Evolutionary conservation across 495 filamentous ascomycete genomes (phyloP), one percentile per base, ranked within the genome.

Genomic region (Tricharina praecox): DNA sequence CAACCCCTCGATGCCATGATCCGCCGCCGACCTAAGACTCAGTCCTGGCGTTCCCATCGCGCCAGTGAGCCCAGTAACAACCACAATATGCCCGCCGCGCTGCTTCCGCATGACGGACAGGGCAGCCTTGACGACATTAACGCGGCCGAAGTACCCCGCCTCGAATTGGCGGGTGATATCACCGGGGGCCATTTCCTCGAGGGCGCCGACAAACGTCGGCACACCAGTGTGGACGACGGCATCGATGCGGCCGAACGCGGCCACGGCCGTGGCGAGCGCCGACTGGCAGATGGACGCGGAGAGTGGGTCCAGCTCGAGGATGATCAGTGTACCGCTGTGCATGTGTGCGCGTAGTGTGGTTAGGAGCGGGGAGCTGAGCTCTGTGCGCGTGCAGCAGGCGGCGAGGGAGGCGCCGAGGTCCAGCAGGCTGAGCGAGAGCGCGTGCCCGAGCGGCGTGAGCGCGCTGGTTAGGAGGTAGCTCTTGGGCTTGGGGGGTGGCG

Each of bases 1-100:
- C 11, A 90, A 94, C n/a, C 90, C 90, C 64, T 97, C 90, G 4
- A 96, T 73, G 5, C 88, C 90, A 85, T 92, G 94, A 33, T 83
- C 85, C 20, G 84, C 78, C 36, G 90, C 86, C 55, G 83, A 85
- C 62, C 90, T 92, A 70, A 90, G 81, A 35, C 82, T 74, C 62
- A 96, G 74, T 11, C 85, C 84, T 0, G 90, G 90, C 2, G 88
- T 94, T 23, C 87, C 90, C 53, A 97, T 79, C 64, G 93, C 85
- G 4, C 83, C 85, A 24, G 83, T 86, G 57, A 93, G 82, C 39
- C 84, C 86, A 19, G 84, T 90, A 1, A 96, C 67, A 47, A 93
- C 74, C 56, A 95, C 78, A 47, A 97, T 78, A 65, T 97, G 90
- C 0, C 90, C 90, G 3, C 74, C 79, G 50, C 78, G 74, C 57